Conservation (phyloP, 2,329 filamentous ascomycete species). For the Neonectria punicea region DNA sequence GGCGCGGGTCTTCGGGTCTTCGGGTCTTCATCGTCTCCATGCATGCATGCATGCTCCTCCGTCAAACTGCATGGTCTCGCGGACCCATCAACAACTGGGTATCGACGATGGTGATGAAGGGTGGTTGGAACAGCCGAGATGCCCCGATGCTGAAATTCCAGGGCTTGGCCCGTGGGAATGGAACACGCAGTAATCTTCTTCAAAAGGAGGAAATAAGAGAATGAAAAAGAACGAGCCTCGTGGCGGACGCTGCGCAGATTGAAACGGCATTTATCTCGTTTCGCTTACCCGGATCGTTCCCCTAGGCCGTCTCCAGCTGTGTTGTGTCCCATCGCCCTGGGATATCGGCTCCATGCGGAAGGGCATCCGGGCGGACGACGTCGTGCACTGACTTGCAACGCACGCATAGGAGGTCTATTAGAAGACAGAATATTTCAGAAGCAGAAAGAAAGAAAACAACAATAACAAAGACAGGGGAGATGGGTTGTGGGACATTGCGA, state of each 20-base stretch:
- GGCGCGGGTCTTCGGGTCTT: slow-evolving; percentile 21
- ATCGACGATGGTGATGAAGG: background rate
- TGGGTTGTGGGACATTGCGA: background rate
- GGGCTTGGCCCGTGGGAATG: slow-evolving; percentile 21
- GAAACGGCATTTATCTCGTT: slow-evolving; percentile 42
- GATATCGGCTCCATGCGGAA: slow-evolving; percentile 41
- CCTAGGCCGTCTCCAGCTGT: slow-evolving; percentile 28
- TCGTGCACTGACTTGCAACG: slow-evolving; percentile 18
- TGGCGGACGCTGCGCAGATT: slow-evolving; percentile 33
- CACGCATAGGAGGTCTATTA: slow-evolving; percentile 3
- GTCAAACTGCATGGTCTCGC: slow-evolving; percentile 15
- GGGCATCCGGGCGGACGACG: slow-evolving; percentile 27
- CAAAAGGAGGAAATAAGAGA: slow-evolving; percentile 33
- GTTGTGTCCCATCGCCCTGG: slow-evolving; percentile 38
- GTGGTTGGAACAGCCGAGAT: slow-evolving; percentile 11
- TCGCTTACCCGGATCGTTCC: slow-evolving; percentile 41
- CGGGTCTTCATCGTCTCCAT: slow-evolving; percentile 27
- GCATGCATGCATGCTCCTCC: slow-evolving; percentile 3
- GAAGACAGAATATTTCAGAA: background rate
- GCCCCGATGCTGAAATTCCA: slow-evolving; percentile 13
- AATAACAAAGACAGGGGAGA: background rate
- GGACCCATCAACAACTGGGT: background rate
- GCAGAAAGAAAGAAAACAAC: background rate
- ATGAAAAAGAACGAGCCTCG: slow-evolving; percentile 36
- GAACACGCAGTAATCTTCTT: slow-evolving; percentile 10